A percentile compares a stretch with the other conserved stretches of the same genome.
These are phyloP conservation scores for Beta macrorhiza DNA, from an alignment of 179 eudicot species.

Conservation along the genomic window DNA sequence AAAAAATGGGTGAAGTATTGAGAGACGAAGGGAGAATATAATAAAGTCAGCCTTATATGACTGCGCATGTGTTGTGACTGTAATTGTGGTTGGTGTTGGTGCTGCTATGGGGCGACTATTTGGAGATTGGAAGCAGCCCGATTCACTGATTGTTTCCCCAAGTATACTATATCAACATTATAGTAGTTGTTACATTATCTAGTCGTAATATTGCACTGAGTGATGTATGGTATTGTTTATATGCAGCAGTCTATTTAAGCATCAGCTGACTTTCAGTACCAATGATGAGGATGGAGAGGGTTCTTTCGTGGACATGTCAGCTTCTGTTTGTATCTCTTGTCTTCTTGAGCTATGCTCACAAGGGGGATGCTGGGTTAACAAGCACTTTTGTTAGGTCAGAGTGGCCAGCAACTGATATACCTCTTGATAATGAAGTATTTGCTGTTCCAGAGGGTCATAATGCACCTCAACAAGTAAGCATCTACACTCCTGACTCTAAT, in stretches of 20 bases:
- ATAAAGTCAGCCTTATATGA: not conserved
- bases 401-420: constrained; percentile 83
- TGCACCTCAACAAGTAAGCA: constrained; percentile 92
- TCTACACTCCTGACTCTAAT: constrained; percentile 2
- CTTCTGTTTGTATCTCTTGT: constrained; percentile 43
- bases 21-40: not conserved
- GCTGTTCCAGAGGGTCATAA: constrained; percentile 75
- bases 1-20: too few species aligned
- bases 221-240: not conserved
- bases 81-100: not conserved
- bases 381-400: constrained; percentile 71
- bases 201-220: not conserved
- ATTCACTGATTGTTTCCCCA: not conserved
- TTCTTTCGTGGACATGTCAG: constrained; percentile 27
- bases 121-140: not conserved
- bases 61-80: not conserved
- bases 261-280: constrained; percentile 32
- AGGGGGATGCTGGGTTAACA: constrained; percentile 65
- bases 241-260: constrained; percentile 24
- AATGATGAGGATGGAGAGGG: constrained; percentile 40
- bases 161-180: not conserved
- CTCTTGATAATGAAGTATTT: constrained; percentile 75
- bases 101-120: not conserved
- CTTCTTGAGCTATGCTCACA: constrained; percentile 45
- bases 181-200: not conserved